Percentiles rank a stretch among this genome's conserved stretches.
phyloP scores from a whole-genome alignment of 2,329 filamentous ascomycete species.

The Aspergillus sp. region DNA sequence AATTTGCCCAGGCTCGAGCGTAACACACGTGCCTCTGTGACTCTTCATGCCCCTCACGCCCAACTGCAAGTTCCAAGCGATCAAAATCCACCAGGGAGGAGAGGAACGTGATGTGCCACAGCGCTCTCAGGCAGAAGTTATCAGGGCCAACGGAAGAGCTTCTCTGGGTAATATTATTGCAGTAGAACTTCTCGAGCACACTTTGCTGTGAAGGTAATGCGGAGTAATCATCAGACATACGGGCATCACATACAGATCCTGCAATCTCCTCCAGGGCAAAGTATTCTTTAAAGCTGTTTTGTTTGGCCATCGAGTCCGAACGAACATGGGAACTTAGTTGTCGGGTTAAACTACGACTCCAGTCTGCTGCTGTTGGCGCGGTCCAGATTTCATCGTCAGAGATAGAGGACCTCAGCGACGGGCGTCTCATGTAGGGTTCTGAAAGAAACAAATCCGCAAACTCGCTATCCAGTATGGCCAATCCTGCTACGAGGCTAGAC shows the following conservation, averaged over 20 bases:
- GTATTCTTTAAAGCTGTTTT: slow-evolving; percentile 19
- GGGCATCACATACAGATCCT: slow-evolving; percentile 12
- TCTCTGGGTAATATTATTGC: slow-evolving; percentile 12
- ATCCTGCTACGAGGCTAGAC: slow-evolving; percentile 3
- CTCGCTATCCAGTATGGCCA: slow-evolving; percentile 32
- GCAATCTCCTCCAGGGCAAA: slow-evolving; percentile 23
- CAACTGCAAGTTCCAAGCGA: slow-evolving; percentile 27
- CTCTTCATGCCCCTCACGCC: slow-evolving; percentile 26
- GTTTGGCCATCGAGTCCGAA: not conserved
- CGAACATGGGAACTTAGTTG: not conserved
- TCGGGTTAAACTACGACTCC: not conserved
- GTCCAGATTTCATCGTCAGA: slow-evolving; percentile 16
- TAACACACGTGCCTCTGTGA: slow-evolving; percentile 16
- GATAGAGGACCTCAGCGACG: not conserved
- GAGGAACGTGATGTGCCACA: slow-evolving; percentile 33
- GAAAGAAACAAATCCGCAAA: slow-evolving; percentile 25
- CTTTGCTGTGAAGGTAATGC: slow-evolving; percentile 10
- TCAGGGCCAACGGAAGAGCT: slow-evolving; percentile 14
- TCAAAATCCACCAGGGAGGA: slow-evolving; percentile 29
- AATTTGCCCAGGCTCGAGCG: slow-evolving; percentile 25
- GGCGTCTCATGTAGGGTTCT: slow-evolving; percentile 16
- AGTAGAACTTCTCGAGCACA: slow-evolving; percentile 1
- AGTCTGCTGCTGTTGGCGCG: slow-evolving; percentile 13
- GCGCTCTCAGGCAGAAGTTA: slow-evolving; percentile 25
- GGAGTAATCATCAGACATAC: slow-evolving; percentile 1